Evolutionary conservation across 495 filamentous ascomycete genomes (phyloP).

Genomic region (Rhypophila decipiens): DNA sequence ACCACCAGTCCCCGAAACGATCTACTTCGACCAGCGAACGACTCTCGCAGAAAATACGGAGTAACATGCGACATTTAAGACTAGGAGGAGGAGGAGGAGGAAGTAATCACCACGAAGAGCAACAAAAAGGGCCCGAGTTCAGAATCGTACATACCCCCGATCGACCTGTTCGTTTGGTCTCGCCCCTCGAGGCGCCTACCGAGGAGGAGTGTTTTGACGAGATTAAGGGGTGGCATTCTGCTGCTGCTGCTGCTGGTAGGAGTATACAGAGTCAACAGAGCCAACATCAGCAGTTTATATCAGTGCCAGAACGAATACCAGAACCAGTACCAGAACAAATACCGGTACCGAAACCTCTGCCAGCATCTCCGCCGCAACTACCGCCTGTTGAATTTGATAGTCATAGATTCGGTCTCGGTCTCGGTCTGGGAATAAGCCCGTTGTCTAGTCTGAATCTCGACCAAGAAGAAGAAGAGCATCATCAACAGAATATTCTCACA

Average conservation of each 20-base stretch:
- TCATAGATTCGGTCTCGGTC: not conserved
- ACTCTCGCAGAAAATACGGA: not conserved
- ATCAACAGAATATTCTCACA: too few species aligned
- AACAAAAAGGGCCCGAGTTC: slow-evolving; percentile 4
- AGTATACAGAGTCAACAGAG: too few species aligned
- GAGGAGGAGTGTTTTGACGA: slow-evolving; percentile 21
- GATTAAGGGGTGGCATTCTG: slow-evolving; percentile 18
- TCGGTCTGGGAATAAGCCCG: too few species aligned
- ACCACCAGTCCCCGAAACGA: too few species aligned
- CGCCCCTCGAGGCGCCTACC: slow-evolving; percentile 12
- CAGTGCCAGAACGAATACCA: not conserved
- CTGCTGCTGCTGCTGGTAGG: too few species aligned
- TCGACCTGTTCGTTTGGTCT: slow-evolving; percentile 8
- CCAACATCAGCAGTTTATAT: not conserved
- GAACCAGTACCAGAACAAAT: too few species aligned
- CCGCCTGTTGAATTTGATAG: not conserved
- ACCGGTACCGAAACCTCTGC: too few species aligned
- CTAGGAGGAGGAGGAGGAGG: not conserved
- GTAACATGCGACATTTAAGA: not conserved
- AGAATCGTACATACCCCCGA: slow-evolving; percentile 25
- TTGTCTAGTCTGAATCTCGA: too few species aligned
- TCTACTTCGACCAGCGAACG: too few species aligned
- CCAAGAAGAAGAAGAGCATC: too few species aligned
- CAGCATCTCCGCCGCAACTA: too few species aligned
- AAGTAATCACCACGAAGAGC: slow-evolving; percentile 4